phyloP scores from a whole-genome alignment of 495 filamentous ascomycete genomes.

The Recurvomyces mirabilis region DNA sequence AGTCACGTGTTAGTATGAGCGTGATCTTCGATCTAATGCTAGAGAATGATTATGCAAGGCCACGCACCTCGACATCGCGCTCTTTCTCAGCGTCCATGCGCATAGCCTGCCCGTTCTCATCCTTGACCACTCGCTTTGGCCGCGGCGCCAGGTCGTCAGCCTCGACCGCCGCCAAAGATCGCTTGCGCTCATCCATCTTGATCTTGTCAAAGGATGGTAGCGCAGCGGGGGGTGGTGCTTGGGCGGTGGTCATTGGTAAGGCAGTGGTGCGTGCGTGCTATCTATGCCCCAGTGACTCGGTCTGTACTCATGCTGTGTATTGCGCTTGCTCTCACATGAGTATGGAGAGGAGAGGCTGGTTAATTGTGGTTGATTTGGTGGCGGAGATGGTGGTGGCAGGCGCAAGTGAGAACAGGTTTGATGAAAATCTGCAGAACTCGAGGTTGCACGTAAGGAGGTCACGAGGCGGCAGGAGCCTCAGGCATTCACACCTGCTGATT shows the following conservation, averaged over 20 bases:
- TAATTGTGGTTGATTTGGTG: too few relatives aligned
- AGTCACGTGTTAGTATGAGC: slow-evolving; percentile 2
- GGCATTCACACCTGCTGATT: too few relatives aligned
- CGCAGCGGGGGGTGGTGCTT: slow-evolving; percentile 53
- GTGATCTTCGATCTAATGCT: not conserved
- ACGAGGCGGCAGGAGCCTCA: too few relatives aligned
- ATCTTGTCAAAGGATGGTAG: slow-evolving; percentile 55
- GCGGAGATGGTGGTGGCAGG: too few relatives aligned
- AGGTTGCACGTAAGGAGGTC: too few relatives aligned
- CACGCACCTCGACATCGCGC: slow-evolving; percentile 83
- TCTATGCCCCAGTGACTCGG: not conserved
- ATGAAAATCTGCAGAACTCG: too few relatives aligned
- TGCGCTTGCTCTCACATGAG: not conserved
- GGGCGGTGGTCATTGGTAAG: slow-evolving; percentile 64
- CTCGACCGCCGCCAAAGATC: slow-evolving; percentile 59
- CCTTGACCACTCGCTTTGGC: slow-evolving; percentile 63
- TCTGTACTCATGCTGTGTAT: not conserved
- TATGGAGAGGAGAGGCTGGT: too few relatives aligned
- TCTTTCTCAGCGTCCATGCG: slow-evolving; percentile 23
- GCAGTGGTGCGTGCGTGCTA: slow-evolving; percentile 1
- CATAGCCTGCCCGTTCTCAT: slow-evolving; percentile 24
- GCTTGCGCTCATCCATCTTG: slow-evolving; percentile 98
- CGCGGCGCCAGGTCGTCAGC: slow-evolving; percentile 68
- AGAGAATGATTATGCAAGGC: too few relatives aligned
- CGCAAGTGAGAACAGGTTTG: too few relatives aligned